phyloP scores from a whole-genome alignment of 768 basidiomycete genomes.

The Trametes gibbosa region DNA sequence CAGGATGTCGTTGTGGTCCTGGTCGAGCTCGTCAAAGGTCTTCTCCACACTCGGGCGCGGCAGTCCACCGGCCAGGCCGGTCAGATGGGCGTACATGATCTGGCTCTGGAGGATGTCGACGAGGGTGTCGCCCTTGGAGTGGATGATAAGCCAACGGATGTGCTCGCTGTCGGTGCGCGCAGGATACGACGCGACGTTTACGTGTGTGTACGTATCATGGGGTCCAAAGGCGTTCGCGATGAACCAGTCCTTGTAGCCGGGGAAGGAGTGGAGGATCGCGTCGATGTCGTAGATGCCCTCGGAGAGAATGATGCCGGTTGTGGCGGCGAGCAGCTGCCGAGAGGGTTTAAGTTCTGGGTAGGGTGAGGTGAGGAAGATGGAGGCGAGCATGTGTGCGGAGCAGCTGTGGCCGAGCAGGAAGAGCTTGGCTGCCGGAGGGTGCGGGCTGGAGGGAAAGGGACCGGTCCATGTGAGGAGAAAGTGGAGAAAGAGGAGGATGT shows the following conservation, averaged over 20 bases:
- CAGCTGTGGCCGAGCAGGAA: conserved; percentile 79
- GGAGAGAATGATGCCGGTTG: conserved; percentile 57
- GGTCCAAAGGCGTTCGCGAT: conserved; percentile 61
- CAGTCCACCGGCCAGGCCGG: conserved; percentile 18
- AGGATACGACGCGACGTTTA: conserved; percentile 44
- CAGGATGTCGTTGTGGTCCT: conserved; percentile 21
- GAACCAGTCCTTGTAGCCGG: conserved; percentile 69
- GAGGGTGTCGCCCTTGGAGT: conserved; percentile 70
- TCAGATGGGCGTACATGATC: conserved; percentile 56
- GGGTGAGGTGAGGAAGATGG: conserved; percentile 55
- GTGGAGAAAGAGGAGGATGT: conserved; percentile 58
- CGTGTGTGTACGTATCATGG: conserved; percentile 44
- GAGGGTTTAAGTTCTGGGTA: conserved; percentile 42
- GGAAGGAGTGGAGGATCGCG: conserved; percentile 59
- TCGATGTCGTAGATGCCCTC: conserved; percentile 82
- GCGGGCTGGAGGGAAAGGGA: conserved; percentile 26
- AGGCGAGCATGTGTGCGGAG: conserved; percentile 75
- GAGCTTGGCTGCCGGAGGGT: conserved; percentile 42
- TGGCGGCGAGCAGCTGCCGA: conserved; percentile 39
- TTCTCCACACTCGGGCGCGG: neutral
- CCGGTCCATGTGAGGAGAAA: conserved; percentile 52
- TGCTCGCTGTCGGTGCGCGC: conserved; percentile 34
- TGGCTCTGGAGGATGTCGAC: conserved; percentile 63
- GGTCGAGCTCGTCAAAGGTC: conserved; percentile 16
- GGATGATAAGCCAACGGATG: conserved; percentile 68